A percentile compares a stretch with the other conserved stretches of the same genome.
These are phyloP conservation scores for Populus nigra DNA, from an alignment of 345 rosid species.

Conservation along the genomic window DNA sequence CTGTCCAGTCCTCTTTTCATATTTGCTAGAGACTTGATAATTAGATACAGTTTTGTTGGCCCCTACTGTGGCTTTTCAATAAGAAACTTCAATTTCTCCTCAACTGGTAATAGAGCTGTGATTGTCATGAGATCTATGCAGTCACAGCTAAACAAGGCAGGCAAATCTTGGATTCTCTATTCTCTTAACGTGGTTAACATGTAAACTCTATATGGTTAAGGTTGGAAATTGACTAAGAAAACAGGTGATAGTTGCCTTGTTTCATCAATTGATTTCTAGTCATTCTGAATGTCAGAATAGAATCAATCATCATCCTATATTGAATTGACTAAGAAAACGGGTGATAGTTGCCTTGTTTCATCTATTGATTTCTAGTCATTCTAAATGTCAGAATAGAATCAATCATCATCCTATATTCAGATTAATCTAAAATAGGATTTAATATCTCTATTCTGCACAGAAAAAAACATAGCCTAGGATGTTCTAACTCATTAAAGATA, in stretches of 20 bases:
- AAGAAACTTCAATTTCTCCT: neutral
- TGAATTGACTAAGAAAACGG: neutral
- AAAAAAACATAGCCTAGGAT: neutral
- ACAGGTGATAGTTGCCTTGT: neutral
- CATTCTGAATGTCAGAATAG: neutral
- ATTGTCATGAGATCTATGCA: neutral
- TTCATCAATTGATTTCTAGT: neutral
- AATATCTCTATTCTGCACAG: neutral
- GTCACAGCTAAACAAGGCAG: neutral
- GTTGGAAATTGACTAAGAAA: neutral
- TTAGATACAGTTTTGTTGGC: neutral
- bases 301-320: neutral
- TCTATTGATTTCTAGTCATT: neutral
- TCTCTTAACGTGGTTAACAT: neutral
- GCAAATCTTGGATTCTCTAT: neutral
- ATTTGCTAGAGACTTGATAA: neutral
- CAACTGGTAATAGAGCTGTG: neutral
- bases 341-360: neutral
- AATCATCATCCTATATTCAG: constrained; percentile 1
- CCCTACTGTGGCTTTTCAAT: neutral
- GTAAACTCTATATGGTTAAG: neutral
- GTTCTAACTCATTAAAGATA: neutral
- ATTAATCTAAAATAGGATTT: neutral
- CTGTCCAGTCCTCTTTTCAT: neutral
- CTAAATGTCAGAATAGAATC: neutral